A percentile compares a stretch with the other conserved stretches of the same genome.
phyloP scores from a whole-genome alignment of 805 yeast genomes.

The Sugiyamaella valdiviana region DNA sequence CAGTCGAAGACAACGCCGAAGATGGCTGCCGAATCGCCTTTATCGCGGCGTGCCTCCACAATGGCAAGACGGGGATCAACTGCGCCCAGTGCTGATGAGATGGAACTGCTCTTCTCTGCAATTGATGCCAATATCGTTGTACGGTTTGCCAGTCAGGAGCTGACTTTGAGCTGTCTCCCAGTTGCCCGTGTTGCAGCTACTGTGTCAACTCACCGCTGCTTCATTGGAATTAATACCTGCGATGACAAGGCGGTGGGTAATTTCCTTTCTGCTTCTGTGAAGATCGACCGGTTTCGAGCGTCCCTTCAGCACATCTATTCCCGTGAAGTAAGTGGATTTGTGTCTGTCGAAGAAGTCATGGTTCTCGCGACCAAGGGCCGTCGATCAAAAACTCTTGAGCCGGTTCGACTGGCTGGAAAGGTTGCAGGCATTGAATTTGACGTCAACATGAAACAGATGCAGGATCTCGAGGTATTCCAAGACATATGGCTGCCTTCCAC shows the following conservation, averaged over 20 bases:
- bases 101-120: constrained; percentile 30
- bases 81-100: constrained; percentile 8
- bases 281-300: constrained; percentile 53
- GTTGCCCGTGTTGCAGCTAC: constrained; percentile 87
- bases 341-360: constrained; percentile 43
- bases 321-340: constrained; percentile 76
- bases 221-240: constrained; percentile 49
- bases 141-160: constrained; percentile 62
- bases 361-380: constrained; percentile 13
- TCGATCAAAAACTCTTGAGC: constrained; percentile 8
- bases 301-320: constrained; percentile 88
- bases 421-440: constrained; percentile 53
- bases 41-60: background rate
- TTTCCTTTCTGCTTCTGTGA: constrained; percentile 41
- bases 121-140: constrained; percentile 59
- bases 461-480: constrained; percentile 73
- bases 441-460: constrained; percentile 76
- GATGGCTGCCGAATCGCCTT: background rate
- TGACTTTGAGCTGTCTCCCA: constrained; percentile 86
- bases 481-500: constrained; percentile 68
- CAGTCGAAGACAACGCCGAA: constrained; percentile 2
- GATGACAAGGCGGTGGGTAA: constrained; percentile 28
- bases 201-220: constrained; percentile 65
- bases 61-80: background rate
- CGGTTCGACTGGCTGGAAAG: constrained; percentile 37